Conservation (phyloP, 2,329 filamentous ascomycete species). For the Gremmenia infestans region DNA sequence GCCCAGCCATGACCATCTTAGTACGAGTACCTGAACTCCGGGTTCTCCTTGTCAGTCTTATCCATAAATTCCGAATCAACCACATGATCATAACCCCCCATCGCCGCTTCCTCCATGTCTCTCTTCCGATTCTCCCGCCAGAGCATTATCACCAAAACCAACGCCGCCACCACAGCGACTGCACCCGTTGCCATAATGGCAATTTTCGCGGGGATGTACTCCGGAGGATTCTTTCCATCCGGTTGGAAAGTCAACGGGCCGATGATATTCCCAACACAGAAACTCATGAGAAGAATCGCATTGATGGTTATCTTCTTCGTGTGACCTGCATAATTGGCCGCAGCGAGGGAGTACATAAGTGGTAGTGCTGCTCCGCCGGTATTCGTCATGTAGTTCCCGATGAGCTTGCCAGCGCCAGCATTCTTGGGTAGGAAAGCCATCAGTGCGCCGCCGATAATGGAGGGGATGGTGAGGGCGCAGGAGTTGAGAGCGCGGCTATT, state of each 20-base stretch:
- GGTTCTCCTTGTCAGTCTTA: slow-evolving; percentile 16
- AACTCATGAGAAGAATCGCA: slow-evolving; percentile 29
- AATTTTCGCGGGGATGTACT: slow-evolving; percentile 48
- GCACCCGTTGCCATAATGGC: slow-evolving; percentile 38
- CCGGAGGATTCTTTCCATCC: slow-evolving; percentile 39
- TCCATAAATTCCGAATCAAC: slow-evolving; percentile 10
- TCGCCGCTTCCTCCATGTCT: slow-evolving; percentile 2
- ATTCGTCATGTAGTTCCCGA: slow-evolving; percentile 42
- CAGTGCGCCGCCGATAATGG: slow-evolving; percentile 40
- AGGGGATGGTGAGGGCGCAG: slow-evolving; percentile 32
- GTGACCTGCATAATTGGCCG: slow-evolving; percentile 34
- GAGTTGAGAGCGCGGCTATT: slow-evolving; percentile 14
- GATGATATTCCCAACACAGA: slow-evolving; percentile 51
- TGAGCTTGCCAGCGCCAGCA: slow-evolving; percentile 39
- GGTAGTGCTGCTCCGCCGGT: slow-evolving; percentile 39
- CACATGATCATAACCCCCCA: slow-evolving; percentile 1
- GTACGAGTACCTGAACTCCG: slow-evolving; percentile 14
- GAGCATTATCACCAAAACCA: slow-evolving; percentile 2
- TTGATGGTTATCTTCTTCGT: slow-evolving; percentile 35
- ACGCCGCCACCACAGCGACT: slow-evolving; percentile 4
- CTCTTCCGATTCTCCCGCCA: slow-evolving; percentile 9
- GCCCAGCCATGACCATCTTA: background rate
- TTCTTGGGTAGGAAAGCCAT: slow-evolving; percentile 35
- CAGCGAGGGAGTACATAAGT: slow-evolving; percentile 32
- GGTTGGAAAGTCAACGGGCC: slow-evolving; percentile 50